phyloP scores from a whole-genome alignment of 306 rosid genomes.

The Citrullus amarus region DNA sequence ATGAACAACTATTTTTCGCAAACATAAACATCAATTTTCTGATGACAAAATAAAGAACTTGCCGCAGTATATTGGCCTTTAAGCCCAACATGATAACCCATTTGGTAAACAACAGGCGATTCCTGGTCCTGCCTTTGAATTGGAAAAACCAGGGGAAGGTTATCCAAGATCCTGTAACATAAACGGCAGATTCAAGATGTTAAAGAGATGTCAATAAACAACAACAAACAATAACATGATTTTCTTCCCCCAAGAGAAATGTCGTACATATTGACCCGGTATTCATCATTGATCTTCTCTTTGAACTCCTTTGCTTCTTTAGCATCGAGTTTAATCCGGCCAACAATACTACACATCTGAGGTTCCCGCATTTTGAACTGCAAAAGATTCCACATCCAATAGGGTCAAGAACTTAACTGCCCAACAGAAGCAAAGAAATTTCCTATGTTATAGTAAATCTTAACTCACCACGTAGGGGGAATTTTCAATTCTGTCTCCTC shows the following conservation, averaged over 20 bases:
- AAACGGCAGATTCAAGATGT: slow-evolving; percentile 7
- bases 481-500: slow-evolving; percentile 97
- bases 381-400: slow-evolving; percentile 15
- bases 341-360: slow-evolving; percentile 66
- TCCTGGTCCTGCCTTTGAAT: slow-evolving; percentile 61
- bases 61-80: slow-evolving; percentile 78
- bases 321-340: slow-evolving; percentile 51
- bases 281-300: slow-evolving; percentile 90
- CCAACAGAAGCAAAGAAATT: not conserved
- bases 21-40: slow-evolving; percentile 5
- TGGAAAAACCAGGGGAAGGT: slow-evolving; percentile 86
- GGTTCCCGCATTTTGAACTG: slow-evolving; percentile 96
- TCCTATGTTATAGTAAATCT: not conserved
- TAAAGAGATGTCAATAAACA: not conserved
- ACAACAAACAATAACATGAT: not conserved
- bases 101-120: slow-evolving; percentile 67
- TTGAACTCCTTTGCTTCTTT: slow-evolving; percentile 74
- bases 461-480: slow-evolving; percentile 72
- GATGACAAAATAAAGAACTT: slow-evolving; percentile 11
- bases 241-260: not conserved
- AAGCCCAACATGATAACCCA: slow-evolving; percentile 80
- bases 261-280: slow-evolving; percentile 87
- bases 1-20: not conserved
- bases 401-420: slow-evolving; percentile 8
- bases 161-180: slow-evolving; percentile 79